phyloP scores from a whole-genome alignment of 306 rosid genomes.

The Oemleria cerasiformis region DNA sequence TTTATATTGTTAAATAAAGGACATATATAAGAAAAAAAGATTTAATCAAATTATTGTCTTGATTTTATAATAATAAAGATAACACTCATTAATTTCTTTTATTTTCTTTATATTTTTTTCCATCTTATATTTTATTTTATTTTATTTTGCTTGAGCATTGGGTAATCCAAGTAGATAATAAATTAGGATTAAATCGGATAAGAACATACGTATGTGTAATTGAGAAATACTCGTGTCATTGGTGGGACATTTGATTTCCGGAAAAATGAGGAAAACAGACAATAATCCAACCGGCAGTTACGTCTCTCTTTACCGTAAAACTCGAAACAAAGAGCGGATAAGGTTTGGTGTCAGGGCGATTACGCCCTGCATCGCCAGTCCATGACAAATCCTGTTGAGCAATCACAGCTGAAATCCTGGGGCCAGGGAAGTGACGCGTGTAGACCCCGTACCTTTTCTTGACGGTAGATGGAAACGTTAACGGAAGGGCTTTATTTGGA shows the following conservation, averaged over 20 bases:
- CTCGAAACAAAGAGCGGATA: constrained; percentile 1
- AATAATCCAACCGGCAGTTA: background rate
- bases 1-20: no score
- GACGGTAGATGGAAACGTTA: background rate
- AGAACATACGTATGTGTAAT: background rate
- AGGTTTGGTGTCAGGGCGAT: background rate
- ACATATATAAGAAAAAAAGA: no score
- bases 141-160: no score
- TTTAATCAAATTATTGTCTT: no score
- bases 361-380: background rate
- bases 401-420: background rate
- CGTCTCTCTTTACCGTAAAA: background rate
- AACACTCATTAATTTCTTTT: no score
- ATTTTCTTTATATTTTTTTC: no score
- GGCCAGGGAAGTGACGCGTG: background rate
- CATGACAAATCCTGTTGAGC: background rate
- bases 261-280: background rate
- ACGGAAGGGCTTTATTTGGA: background rate
- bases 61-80: no score
- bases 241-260: background rate
- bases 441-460: background rate
- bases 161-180: no score
- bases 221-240: background rate
- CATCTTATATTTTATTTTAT: no score
- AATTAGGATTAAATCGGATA: background rate